phyloP scores from a whole-genome alignment of 2,329 filamentous ascomycete genomes.

The Xylariaceae sp. region DNA sequence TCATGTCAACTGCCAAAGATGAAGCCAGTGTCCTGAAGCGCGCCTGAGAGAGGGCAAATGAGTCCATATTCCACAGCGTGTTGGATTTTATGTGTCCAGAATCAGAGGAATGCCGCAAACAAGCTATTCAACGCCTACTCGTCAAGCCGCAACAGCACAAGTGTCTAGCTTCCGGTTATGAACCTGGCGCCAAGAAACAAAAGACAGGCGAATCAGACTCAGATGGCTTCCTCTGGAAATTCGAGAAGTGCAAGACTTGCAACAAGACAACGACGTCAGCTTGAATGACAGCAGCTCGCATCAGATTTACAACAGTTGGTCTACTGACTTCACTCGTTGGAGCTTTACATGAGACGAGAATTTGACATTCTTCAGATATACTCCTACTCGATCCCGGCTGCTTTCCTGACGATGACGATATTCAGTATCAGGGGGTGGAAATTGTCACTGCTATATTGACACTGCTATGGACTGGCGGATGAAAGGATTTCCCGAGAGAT shows the following conservation, averaged over 20 bases:
- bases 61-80: slow-evolving; percentile 1
- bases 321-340: not conserved
- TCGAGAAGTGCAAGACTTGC: slow-evolving; percentile 7
- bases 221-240: slow-evolving; percentile 1
- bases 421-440: not conserved
- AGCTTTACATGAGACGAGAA: not conserved
- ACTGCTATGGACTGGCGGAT: slow-evolving; percentile 10
- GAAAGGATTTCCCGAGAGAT: slow-evolving; percentile 6
- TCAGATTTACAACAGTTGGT: slow-evolving; percentile 2
- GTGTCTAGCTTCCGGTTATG: not conserved
- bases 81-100: slow-evolving; percentile 8
- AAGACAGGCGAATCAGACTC: not conserved
- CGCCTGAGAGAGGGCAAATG: slow-evolving; percentile 7
- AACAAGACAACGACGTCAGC: slow-evolving; percentile 8
- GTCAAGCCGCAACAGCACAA: slow-evolving; percentile 1
- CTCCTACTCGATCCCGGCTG: slow-evolving; percentile 2
- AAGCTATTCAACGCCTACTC: slow-evolving; percentile 4
- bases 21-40: slow-evolving; percentile 1
- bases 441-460: slow-evolving; percentile 5
- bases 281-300: slow-evolving; percentile 8
- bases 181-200: slow-evolving; percentile 1
- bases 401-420: slow-evolving; percentile 9
- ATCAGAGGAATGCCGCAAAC: slow-evolving; percentile 7
- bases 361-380: not conserved
- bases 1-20: not conserved